These are phyloP conservation scores for Eragrostis nindensis DNA, from an alignment of 176 grass and related monocot genomes.

Conservation along the genomic window DNA sequence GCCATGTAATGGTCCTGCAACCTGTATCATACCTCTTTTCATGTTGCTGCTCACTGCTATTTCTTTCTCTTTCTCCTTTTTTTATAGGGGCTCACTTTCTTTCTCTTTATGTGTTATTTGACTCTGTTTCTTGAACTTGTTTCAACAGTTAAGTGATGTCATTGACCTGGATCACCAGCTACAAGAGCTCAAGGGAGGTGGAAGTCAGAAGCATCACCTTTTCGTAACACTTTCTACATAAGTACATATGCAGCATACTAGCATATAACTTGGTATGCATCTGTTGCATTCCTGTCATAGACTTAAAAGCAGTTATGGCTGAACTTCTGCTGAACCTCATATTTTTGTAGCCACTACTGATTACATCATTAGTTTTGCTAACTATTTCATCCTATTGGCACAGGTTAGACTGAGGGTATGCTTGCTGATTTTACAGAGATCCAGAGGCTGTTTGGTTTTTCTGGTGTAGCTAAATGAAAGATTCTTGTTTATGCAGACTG, in stretches of 20 bases:
- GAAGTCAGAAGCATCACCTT: no score
- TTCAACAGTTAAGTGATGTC: no score
- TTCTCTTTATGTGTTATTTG: not conserved
- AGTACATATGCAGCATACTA: no score
- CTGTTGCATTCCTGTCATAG: not conserved
- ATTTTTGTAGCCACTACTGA: not conserved
- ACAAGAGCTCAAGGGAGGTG: not conserved
- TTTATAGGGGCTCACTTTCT: not conserved
- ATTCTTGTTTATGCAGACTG: not conserved
- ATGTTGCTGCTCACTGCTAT: not conserved
- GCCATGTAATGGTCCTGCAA: not conserved
- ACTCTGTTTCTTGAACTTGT: no score
- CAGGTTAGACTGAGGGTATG: not conserved
- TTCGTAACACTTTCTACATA: no score
- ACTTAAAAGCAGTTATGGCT: not conserved
- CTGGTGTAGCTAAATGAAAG: not conserved
- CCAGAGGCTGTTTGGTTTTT: not conserved
- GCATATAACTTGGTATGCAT: conserved; percentile 1
- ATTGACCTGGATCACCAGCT: not conserved
- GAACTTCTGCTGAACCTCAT: conserved; percentile 10
- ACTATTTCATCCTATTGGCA: conserved; percentile 25
- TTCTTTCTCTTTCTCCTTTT: not conserved
- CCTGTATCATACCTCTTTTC: not conserved
- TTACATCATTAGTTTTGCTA: not conserved
- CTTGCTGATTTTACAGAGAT: conserved; percentile 1